A percentile compares a stretch with the other conserved stretches of the same genome.
These are phyloP conservation scores for Lithocarpus polystachyus DNA, from an alignment of 306 rosid species.

Conservation along the genomic window DNA sequence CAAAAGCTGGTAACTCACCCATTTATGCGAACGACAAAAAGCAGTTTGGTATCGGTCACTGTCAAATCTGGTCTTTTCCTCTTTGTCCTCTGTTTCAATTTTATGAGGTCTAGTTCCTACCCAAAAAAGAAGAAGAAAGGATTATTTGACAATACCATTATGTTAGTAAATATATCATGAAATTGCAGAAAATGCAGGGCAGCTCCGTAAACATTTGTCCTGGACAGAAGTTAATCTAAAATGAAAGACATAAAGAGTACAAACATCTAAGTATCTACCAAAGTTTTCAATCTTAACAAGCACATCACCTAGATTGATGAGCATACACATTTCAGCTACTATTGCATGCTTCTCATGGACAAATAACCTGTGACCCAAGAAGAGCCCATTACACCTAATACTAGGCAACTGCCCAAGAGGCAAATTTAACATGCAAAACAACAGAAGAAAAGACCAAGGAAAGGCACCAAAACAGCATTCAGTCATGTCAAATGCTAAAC, in stretches of 20 bases:
- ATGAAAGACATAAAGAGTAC: neutral
- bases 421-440: neutral
- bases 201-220: neutral
- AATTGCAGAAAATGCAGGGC: neutral
- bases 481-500: neutral
- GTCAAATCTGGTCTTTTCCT: constrained; percentile 39
- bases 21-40: constrained; percentile 63
- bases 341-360: neutral
- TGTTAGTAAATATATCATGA: neutral
- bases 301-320: neutral
- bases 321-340: neutral
- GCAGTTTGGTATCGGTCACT: constrained; percentile 33
- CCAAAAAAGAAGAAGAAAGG: neutral
- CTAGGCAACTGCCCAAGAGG: neutral
- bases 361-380: neutral
- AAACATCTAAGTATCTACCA: neutral
- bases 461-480: too few species aligned
- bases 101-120: constrained; percentile 77
- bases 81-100: constrained; percentile 69
- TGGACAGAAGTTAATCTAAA: neutral
- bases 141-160: neutral
- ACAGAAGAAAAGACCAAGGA: neutral
- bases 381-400: neutral
- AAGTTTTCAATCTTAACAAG: neutral
- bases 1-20: constrained; percentile 42